Percentiles rank a stretch among this genome's conserved stretches.
These are phyloP conservation scores for Cubamyces sp. DNA, from an alignment of 768 basidiomycete species.

Conservation along the genomic window DNA sequence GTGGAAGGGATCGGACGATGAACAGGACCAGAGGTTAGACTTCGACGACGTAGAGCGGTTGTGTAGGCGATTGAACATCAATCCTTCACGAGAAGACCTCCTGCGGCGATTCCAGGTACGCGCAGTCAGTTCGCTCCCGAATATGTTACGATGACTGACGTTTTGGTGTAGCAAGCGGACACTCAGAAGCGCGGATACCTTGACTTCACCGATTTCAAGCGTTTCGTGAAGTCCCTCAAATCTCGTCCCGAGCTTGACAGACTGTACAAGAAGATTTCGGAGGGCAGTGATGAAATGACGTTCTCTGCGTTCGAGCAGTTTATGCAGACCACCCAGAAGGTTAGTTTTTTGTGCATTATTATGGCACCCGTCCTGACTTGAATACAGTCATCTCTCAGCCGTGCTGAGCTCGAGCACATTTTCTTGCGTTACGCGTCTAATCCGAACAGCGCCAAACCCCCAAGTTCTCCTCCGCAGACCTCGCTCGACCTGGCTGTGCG, in stretches of 20 bases:
- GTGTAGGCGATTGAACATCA: slow-evolving; percentile 72
- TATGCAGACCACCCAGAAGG: slow-evolving; percentile 57
- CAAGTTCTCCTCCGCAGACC: slow-evolving; percentile 31
- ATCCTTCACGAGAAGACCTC: slow-evolving; percentile 56
- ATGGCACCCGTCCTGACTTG: slow-evolving; percentile 28
- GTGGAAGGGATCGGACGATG: slow-evolving; percentile 75
- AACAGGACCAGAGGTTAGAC: slow-evolving; percentile 59
- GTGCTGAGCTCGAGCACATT: slow-evolving; percentile 38
- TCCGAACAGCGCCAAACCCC: slow-evolving; percentile 5
- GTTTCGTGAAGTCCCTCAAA: slow-evolving; percentile 82
- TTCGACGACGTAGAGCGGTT: slow-evolving; percentile 75
- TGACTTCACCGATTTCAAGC: slow-evolving; percentile 79
- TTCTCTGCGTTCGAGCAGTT: slow-evolving; percentile 51
- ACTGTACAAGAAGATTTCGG: slow-evolving; percentile 53
- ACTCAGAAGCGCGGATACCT: slow-evolving; percentile 56
- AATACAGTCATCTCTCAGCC: slow-evolving; percentile 36
- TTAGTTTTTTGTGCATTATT: slow-evolving; percentile 40
- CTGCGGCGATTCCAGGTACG: slow-evolving; percentile 59
- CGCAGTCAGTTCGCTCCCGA: background rate
- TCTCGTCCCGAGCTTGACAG: slow-evolving; percentile 80
- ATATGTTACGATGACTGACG: background rate
- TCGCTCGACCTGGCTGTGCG: slow-evolving; percentile 35
- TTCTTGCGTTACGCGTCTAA: slow-evolving; percentile 43
- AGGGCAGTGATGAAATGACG: slow-evolving; percentile 36
- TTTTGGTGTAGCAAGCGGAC: slow-evolving; percentile 63